Percentiles rank a stretch among this genome's conserved stretches.
Evolutionary conservation across 202 grass and related monocot species (phyloP).

Genomic region (Hordeum pubiflorum): DNA sequence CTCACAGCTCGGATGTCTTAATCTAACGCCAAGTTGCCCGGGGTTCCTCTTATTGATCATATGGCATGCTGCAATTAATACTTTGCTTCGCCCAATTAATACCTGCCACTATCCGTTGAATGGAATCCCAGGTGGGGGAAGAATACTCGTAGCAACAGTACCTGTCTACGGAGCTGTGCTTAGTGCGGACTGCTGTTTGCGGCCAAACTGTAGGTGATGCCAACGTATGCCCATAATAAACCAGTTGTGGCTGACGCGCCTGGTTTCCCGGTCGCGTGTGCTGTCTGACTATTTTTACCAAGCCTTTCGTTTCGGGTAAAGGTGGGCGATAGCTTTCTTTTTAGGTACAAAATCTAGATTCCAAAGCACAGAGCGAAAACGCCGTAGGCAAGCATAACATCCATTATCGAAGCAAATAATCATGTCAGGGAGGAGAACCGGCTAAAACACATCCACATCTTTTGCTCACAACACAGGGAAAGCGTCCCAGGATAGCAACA

Average conservation of each 20-base stretch:
- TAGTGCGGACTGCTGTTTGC: slow-evolving; percentile 9
- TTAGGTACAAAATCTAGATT: background rate
- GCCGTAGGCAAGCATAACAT: background rate
- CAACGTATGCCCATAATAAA: background rate
- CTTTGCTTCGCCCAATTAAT: background rate
- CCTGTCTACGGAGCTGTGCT: slow-evolving; percentile 18
- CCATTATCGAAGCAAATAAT: background rate
- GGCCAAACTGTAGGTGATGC: background rate
- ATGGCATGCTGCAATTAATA: background rate
- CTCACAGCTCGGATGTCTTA: slow-evolving; percentile 5
- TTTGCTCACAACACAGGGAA: background rate
- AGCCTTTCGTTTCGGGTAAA: background rate
- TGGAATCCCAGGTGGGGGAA: slow-evolving; percentile 27
- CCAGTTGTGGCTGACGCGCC: background rate
- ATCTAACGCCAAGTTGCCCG: slow-evolving; percentile 12
- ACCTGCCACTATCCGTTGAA: slow-evolving; percentile 21
- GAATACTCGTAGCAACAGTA: background rate
- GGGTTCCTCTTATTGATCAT: background rate
- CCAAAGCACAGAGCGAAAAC: background rate
- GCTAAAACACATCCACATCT: background rate
- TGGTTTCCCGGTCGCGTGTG: background rate
- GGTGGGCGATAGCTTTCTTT: background rate
- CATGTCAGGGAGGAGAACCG: background rate
- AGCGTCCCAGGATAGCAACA: slow-evolving; percentile 12
- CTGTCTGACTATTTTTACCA: background rate